Percentiles rank a stretch among this genome's conserved stretches.
These are phyloP conservation scores for Nannizziopsis arthrosporioides DNA, from an alignment of 2,329 filamentous ascomycete genomes.

Conservation along the genomic window DNA sequence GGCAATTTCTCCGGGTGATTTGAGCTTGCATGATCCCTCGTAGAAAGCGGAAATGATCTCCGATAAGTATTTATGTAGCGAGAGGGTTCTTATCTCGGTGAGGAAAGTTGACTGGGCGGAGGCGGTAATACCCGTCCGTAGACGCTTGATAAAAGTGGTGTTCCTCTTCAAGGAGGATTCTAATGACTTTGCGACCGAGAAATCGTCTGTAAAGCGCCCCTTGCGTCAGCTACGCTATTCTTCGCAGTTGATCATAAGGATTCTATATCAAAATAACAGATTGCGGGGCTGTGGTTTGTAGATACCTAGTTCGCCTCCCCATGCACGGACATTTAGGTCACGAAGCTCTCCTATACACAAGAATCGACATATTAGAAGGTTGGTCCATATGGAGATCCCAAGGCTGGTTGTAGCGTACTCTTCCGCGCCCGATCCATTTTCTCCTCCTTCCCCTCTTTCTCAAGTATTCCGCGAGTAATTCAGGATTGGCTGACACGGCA, in stretches of 20 bases:
- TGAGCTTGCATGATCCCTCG: conserved; percentile 84
- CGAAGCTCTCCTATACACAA: conserved; percentile 64
- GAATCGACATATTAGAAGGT: conserved; percentile 1
- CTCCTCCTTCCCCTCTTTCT: conserved; percentile 15
- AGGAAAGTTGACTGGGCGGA: conserved; percentile 72
- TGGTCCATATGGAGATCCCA: background rate
- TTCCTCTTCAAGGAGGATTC: conserved; percentile 97
- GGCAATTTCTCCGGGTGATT: conserved; percentile 80
- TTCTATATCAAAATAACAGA: background rate
- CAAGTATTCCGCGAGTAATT: conserved; percentile 2
- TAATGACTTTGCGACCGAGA: conserved; percentile 63
- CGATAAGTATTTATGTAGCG: conserved; percentile 89
- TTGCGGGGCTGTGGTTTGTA: conserved; percentile 1
- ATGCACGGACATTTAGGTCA: conserved; percentile 73
- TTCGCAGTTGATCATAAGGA: background rate
- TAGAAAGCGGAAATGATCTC: conserved; percentile 95
- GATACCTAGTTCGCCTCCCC: conserved; percentile 77
- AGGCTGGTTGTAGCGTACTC: conserved; percentile 26
- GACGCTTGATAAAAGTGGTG: conserved; percentile 91
- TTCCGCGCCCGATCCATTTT: conserved; percentile 41
- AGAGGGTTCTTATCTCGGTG: conserved; percentile 79
- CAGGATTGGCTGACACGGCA: conserved; percentile 3
- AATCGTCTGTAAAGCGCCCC: conserved; percentile 49
- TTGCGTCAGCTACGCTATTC: conserved; percentile 17
- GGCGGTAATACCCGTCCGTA: conserved; percentile 76